Evolutionary conservation across 208 protist genomes (phyloP).

Genomic region (Trypanosoma lewisi): DNA sequence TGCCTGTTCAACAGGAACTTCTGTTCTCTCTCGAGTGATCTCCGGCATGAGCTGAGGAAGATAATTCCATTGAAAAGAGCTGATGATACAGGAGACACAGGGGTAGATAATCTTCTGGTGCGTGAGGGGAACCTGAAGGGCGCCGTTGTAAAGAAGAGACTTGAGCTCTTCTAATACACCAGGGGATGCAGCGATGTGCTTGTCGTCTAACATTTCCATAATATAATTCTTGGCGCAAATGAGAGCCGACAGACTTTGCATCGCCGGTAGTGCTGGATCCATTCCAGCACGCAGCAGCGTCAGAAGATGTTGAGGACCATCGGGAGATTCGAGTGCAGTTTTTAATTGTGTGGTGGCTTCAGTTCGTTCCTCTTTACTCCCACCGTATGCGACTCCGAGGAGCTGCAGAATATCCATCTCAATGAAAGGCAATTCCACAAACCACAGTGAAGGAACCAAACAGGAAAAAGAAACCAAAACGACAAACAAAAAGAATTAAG

Average conservation of each 20-base stretch:
- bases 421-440: not conserved
- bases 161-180: slow-evolving; percentile 59
- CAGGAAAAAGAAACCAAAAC: not conserved
- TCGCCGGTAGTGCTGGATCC: slow-evolving; percentile 37
- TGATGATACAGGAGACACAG: slow-evolving; percentile 63
- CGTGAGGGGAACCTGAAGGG: slow-evolving; percentile 44
- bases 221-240: slow-evolving; percentile 86
- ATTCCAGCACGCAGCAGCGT: slow-evolving; percentile 57
- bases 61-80: slow-evolving; percentile 81
- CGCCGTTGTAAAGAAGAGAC: slow-evolving; percentile 56
- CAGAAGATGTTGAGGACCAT: slow-evolving; percentile 54
- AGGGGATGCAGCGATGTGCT: slow-evolving; percentile 30
- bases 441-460: not conserved
- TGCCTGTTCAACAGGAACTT: slow-evolving; percentile 28
- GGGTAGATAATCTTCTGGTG: slow-evolving; percentile 68
- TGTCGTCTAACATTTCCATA: slow-evolving; percentile 54
- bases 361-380: slow-evolving; percentile 70
- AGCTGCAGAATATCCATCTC: slow-evolving; percentile 59
- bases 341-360: slow-evolving; percentile 63
- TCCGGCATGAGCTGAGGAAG: slow-evolving; percentile 66
- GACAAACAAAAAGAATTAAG: not conserved
- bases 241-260: slow-evolving; percentile 76
- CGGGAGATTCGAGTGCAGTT: slow-evolving; percentile 36
- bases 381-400: slow-evolving; percentile 74
- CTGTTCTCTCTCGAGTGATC: slow-evolving; percentile 16